Evolutionary conservation across 2,329 filamentous ascomycete genomes (phyloP).

Genomic region (Stagonosporopsis chrysanthemi): DNA sequence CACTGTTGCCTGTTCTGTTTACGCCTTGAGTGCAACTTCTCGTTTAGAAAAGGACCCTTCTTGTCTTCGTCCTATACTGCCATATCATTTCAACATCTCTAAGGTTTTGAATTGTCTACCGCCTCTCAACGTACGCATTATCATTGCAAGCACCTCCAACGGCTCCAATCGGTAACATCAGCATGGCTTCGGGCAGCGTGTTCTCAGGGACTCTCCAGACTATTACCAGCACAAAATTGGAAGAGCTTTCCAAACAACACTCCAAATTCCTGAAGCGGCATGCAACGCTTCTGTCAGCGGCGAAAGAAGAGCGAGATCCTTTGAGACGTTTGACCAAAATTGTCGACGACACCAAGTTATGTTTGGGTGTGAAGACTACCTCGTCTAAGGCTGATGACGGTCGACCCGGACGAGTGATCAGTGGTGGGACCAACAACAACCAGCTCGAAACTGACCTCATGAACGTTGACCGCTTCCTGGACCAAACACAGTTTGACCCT

Average conservation of each 20-base stretch:
- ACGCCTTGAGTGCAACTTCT: not conserved
- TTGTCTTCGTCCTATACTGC: not conserved
- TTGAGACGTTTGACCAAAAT: conserved; percentile 37
- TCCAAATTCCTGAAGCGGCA: conserved; percentile 42
- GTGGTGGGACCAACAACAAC: conserved; percentile 27
- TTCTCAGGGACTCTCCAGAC: conserved; percentile 47
- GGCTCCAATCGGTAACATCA: not conserved
- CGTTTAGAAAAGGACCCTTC: not conserved
- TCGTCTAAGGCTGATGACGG: conserved; percentile 16
- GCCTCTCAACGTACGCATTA: not conserved
- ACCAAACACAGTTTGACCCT: conserved; percentile 48
- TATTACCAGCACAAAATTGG: conserved; percentile 48
- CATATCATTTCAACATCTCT: not conserved
- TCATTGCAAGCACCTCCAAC: not conserved
- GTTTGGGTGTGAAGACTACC: conserved; percentile 34
- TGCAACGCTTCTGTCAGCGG: conserved; percentile 22
- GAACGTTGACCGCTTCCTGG: conserved; percentile 47
- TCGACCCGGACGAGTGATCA: conserved; percentile 28
- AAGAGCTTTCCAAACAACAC: conserved; percentile 49
- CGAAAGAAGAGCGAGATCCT: conserved; percentile 26
- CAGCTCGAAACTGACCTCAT: conserved; percentile 39
- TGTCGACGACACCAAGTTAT: conserved; percentile 39
- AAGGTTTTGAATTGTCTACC: not conserved
- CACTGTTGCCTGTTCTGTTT: conserved; percentile 4
- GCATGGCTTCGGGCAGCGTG: conserved; percentile 41